A percentile compares a stretch with the other conserved stretches of the same genome.
phyloP scores from a whole-genome alignment of 768 basidiomycete species.

The Ephemerocybe angulata region DNA sequence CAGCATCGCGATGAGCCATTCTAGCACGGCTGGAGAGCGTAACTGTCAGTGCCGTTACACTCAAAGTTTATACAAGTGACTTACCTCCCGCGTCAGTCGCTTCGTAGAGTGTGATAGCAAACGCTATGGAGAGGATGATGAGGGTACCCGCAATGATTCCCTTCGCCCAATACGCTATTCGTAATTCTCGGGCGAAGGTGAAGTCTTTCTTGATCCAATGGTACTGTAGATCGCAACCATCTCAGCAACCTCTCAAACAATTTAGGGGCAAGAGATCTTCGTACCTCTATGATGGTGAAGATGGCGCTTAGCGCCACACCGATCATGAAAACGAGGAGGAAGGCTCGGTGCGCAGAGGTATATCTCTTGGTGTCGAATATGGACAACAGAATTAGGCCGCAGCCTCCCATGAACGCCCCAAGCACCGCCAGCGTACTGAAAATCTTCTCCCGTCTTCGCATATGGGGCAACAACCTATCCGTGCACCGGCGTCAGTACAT shows the following conservation, averaged over 20 bases:
- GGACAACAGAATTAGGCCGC: constrained; percentile 64
- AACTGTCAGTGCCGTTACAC: neutral
- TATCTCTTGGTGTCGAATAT: constrained; percentile 65
- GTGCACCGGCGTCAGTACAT: constrained; percentile 1
- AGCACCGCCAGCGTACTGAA: constrained; percentile 56
- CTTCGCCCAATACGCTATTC: constrained; percentile 57
- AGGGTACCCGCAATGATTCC: constrained; percentile 55
- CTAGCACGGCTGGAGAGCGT: constrained; percentile 49
- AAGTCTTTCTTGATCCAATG: constrained; percentile 64
- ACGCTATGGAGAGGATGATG: constrained; percentile 60
- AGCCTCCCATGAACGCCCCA: constrained; percentile 58
- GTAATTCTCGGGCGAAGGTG: constrained; percentile 39
- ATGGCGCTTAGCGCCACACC: constrained; percentile 71
- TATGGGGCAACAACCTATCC: constrained; percentile 53
- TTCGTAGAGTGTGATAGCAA: constrained; percentile 49
- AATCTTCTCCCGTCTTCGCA: constrained; percentile 53
- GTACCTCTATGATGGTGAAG: constrained; percentile 68
- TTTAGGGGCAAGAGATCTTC: constrained; percentile 1
- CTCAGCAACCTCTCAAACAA: too few relatives aligned
- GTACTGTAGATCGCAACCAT: too few relatives aligned
- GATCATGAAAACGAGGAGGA: constrained; percentile 69
- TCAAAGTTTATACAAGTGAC: constrained; percentile 6
- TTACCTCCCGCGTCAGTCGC: constrained; percentile 49
- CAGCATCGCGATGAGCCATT: constrained; percentile 72
- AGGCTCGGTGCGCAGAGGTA: constrained; percentile 48